phyloP scores from a whole-genome alignment of 2,329 filamentous ascomycete species.

The Hymenoscyphus infarciens region DNA sequence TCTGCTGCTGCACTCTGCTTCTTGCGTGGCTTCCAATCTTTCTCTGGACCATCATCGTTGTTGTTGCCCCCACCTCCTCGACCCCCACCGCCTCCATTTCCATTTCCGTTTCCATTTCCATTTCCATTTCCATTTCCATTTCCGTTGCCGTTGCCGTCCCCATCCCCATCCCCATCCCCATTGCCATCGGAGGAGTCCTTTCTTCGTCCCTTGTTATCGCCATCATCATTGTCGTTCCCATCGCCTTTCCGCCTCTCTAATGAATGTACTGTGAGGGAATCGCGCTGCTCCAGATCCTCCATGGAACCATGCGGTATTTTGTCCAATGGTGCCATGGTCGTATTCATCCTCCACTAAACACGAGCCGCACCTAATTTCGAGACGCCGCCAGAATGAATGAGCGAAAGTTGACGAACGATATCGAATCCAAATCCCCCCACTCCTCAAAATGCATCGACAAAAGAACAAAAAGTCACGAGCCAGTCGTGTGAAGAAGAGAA shows the following conservation, averaged over 20 bases:
- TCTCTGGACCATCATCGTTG: slow-evolving; percentile 10
- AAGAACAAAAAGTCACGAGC: slow-evolving; percentile 33
- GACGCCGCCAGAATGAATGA: slow-evolving; percentile 24
- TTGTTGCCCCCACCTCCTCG: not conserved
- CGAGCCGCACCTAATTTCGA: slow-evolving; percentile 19
- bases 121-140: slow-evolving; percentile 10
- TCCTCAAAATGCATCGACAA: slow-evolving; percentile 18
- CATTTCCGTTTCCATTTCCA: slow-evolving; percentile 4
- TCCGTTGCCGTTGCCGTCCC: not conserved
- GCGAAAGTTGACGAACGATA: not conserved
- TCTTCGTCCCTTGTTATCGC: not conserved
- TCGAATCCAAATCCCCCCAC: slow-evolving; percentile 13
- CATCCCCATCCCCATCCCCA: slow-evolving; percentile 6
- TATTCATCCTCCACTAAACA: slow-evolving; percentile 31
- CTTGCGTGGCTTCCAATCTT: not conserved
- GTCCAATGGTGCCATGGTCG: slow-evolving; percentile 34
- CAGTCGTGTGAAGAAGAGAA: slow-evolving; percentile 33
- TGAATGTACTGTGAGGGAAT: not conserved
- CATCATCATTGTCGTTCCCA: slow-evolving; percentile 4
- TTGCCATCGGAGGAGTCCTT: slow-evolving; percentile 10
- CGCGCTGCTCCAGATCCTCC: slow-evolving; percentile 12
- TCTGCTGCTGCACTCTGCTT: slow-evolving; percentile 2
- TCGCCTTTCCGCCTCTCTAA: slow-evolving; percentile 13
- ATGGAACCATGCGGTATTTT: slow-evolving; percentile 19
- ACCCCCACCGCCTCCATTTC: slow-evolving; percentile 9